Conservation (phyloP, 2,329 filamentous ascomycete genomes). For the Ophiostoma montium region DNA sequence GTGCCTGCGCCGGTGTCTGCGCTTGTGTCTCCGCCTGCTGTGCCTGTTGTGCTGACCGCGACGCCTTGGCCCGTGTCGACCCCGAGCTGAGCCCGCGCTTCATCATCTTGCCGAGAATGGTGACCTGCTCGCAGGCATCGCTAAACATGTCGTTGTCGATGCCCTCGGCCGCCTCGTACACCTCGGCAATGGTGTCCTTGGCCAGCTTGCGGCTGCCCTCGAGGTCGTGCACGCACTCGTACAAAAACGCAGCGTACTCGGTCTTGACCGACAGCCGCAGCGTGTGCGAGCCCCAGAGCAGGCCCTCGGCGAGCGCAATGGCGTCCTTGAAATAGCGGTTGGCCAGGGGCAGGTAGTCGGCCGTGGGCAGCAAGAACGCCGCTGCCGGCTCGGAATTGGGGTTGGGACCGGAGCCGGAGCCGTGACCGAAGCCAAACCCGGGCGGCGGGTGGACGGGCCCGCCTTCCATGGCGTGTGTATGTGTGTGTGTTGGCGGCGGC, state of each 20-base stretch:
- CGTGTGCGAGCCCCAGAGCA: constrained; percentile 80
- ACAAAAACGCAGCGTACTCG: constrained; percentile 84
- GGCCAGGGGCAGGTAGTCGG: constrained; percentile 73
- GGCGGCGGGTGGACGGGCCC: constrained; percentile 44
- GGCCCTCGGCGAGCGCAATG: constrained; percentile 53
- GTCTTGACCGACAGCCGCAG: constrained; percentile 79
- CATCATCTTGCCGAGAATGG: constrained; percentile 77
- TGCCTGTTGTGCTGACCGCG: background rate
- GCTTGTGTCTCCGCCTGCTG: background rate
- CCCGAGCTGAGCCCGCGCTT: constrained; percentile 9
- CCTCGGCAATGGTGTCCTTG: constrained; percentile 71
- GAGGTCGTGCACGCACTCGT: constrained; percentile 78
- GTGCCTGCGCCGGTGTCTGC: too few relatives aligned
- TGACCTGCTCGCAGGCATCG: constrained; percentile 79
- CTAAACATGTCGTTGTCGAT: constrained; percentile 94
- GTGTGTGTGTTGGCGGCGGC: too few relatives aligned
- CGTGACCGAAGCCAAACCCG: constrained; percentile 36
- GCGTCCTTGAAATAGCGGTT: constrained; percentile 70
- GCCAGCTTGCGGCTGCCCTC: constrained; percentile 65
- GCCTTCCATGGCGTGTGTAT: constrained; percentile 39
- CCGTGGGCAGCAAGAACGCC: constrained; percentile 64
- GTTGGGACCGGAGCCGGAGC: too few relatives aligned
- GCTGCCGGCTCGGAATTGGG: constrained; percentile 41
- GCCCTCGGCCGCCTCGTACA: constrained; percentile 79
- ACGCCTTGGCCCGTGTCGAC: constrained; percentile 1